These are phyloP conservation scores for Escallonia herrerae DNA, from an alignment of 129 eudicot species.

Conservation along the genomic window DNA sequence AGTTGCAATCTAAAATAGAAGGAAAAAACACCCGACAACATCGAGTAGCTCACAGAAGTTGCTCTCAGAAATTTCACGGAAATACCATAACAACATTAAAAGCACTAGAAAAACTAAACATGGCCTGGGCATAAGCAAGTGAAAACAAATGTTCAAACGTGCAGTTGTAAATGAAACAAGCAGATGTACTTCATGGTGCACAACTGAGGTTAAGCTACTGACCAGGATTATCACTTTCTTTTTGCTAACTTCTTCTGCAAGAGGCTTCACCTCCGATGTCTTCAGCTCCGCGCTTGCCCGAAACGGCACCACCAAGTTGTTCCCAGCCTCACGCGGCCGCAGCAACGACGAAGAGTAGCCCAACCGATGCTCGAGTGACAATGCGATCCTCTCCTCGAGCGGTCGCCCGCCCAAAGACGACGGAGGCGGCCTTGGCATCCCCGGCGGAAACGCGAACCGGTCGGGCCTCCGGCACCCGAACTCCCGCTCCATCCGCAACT, in stretches of 20 bases:
- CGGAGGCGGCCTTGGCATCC: constrained; percentile 2
- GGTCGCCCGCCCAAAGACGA: neutral
- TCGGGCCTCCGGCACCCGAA: constrained; percentile 17
- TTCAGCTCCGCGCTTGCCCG: constrained; percentile 15
- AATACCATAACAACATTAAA: too few relatives aligned
- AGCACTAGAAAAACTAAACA: neutral
- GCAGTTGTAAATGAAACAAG: neutral
- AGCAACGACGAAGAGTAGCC: neutral
- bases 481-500: constrained; percentile 38
- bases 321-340: constrained; percentile 6
- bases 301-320: constrained; percentile 14
- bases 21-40: too few relatives aligned
- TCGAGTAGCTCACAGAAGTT: too few relatives aligned
- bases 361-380: constrained; percentile 17
- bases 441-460: constrained; percentile 6
- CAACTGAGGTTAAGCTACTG: constrained; percentile 11
- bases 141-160: too few relatives aligned
- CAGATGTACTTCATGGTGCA: neutral
- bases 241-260: constrained; percentile 18
- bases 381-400: constrained; percentile 21
- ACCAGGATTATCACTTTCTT: constrained; percentile 40
- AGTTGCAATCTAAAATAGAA: too few relatives aligned
- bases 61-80: too few relatives aligned
- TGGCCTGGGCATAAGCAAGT: neutral
- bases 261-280: constrained; percentile 11